Conservation (phyloP, 768 basidiomycete genomes). For the Trametes gibbosa region DNA sequence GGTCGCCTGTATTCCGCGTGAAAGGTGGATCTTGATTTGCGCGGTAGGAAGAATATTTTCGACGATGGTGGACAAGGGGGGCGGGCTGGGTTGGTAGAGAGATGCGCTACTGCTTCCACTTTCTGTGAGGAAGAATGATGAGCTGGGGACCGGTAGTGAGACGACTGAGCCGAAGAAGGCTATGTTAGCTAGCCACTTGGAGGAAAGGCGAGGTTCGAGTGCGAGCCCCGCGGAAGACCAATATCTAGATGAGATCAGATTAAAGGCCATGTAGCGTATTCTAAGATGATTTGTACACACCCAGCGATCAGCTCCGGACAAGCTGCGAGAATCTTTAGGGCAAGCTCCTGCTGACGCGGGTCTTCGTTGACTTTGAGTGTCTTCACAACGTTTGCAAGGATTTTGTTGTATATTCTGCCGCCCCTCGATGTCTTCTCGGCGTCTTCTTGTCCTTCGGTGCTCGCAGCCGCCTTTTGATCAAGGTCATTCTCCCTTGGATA, state of each 20-base stretch:
- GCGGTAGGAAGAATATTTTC: conserved; percentile 71
- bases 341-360: conserved; percentile 78
- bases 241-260: conserved; percentile 43
- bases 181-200: conserved; percentile 90
- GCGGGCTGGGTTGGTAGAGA: conserved; percentile 69
- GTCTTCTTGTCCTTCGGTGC: conserved; percentile 28
- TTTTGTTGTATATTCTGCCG: conserved; percentile 75
- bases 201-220: conserved; percentile 82
- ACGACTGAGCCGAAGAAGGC: conserved; percentile 78
- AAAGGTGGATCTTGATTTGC: conserved; percentile 70
- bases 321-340: conserved; percentile 70
- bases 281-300: conserved; percentile 37
- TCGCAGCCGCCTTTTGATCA: conserved; percentile 26
- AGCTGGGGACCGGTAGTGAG: conserved; percentile 66
- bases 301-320: conserved; percentile 86
- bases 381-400: conserved; percentile 72
- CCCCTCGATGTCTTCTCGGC: conserved; percentile 32
- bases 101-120: conserved; percentile 26
- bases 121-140: conserved; percentile 55
- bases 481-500: conserved; percentile 67
- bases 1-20: conserved; percentile 75
- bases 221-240: conserved; percentile 69
- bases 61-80: conserved; percentile 65
- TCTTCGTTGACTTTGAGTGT: conserved; percentile 88
- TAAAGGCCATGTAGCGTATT: neutral